These are phyloP conservation scores for Odontarrhena argentea DNA, from an alignment of 345 rosid genomes.

Conservation along the genomic window DNA sequence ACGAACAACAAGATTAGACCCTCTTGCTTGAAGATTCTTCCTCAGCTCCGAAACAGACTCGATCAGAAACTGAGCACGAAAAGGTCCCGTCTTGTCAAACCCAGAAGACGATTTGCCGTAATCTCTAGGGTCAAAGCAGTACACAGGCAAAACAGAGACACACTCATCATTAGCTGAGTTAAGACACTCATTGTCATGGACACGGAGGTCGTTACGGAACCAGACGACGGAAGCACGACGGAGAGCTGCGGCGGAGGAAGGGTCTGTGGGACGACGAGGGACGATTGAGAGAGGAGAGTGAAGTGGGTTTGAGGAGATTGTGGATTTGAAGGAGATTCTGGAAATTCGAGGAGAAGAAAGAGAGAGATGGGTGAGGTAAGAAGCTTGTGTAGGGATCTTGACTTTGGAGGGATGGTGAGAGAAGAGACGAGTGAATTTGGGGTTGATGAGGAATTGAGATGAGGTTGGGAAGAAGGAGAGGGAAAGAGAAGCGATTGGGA, in stretches of 20 bases:
- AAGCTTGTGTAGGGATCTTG: conserved; percentile 73
- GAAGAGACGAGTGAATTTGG: conserved; percentile 49
- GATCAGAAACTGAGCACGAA: conserved; percentile 79
- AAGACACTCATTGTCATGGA: conserved; percentile 90
- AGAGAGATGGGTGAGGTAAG: conserved; percentile 57
- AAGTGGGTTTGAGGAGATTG: conserved; percentile 78
- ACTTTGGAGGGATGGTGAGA: conserved; percentile 58
- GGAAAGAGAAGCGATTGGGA: conserved; percentile 57
- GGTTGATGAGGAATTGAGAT: conserved; percentile 55
- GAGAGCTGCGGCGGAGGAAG: conserved; percentile 74
- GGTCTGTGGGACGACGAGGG: conserved; percentile 90
- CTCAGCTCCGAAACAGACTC: conserved; percentile 93
- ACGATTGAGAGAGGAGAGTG: conserved; percentile 77
- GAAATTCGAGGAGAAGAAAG: conserved; percentile 49
- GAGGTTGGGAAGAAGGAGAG: conserved; percentile 42
- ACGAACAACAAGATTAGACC: conserved; percentile 90
- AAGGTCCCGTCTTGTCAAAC: conserved; percentile 86
- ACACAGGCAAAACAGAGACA: conserved; percentile 85
- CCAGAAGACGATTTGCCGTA: conserved; percentile 90
- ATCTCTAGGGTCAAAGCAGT: conserved; percentile 95
- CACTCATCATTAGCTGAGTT: conserved; percentile 79
- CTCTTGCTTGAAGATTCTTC: conserved; percentile 81
- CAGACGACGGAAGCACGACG: conserved; percentile 88
- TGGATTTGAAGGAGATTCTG: conserved; percentile 74
- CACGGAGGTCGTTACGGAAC: conserved; percentile 96